Base-by-base conservation (phyloP, 169 alveolate genomes). In the Plasmodium sp. region DNA sequence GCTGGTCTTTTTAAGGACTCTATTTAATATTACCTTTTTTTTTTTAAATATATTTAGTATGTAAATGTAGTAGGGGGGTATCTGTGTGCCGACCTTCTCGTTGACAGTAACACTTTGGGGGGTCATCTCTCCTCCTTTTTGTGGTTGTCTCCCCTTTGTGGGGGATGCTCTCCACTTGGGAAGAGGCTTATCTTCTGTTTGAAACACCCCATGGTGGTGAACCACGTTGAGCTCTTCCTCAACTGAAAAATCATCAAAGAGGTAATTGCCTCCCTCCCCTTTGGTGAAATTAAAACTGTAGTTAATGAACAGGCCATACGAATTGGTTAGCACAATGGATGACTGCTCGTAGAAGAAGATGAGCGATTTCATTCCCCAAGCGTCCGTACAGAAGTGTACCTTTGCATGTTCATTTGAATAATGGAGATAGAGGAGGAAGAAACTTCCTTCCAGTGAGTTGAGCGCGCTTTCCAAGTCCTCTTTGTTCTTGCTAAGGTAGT, bases 351-450 rank as follows among this genome's bases (percentile, higher is more conserved):
- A 58, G 82, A 90, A 90, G 73, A 58, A 90, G n/a, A 90, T 22
- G 36, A 90, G 48, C 3, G 94, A 90, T 43, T 79, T 90, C 90
- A 79, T 90, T 5, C 94, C 94, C 48, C 82, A 80, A 0, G 82
- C 7, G 54, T 90, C 94, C 67, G 80, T 90, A 80, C 43, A 90
- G 51, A 90, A 90, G 73, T 18, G 58, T 0, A 90, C 16, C 33
- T 80, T 90, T 72, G 82, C 58, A 1, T 90, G 41, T 5, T n/a
- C 74, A 12, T 48, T 7, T 33, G 82, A 84, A 54, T 80, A 90
- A 22, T 74, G 54, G 3, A 79, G 33, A 43, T 90, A 90, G 73
- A 80, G 45, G 51, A 90, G 39, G 74, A 90, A 51, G 73, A 90
- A 90, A 90, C 81, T 90, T 10, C 94, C 94, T 58, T 90, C 90